Base-by-base conservation (phyloP, 2,329 filamentous ascomycete species). In the Trichoderma harzianum region DNA sequence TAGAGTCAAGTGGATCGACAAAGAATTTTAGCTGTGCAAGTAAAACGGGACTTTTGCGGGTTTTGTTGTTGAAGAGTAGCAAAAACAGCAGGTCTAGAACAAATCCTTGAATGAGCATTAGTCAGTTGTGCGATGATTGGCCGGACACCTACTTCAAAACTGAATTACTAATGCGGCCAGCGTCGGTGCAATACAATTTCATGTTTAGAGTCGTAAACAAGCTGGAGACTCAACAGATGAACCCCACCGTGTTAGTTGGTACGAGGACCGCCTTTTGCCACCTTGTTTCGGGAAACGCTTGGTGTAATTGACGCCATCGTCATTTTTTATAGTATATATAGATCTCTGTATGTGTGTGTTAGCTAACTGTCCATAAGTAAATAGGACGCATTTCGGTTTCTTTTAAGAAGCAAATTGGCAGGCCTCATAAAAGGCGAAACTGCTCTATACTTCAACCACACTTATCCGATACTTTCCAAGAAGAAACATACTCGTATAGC, bases 31-130 rank as follows among this genome's bases (percentile, higher is more conserved):
- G 47, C 18, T 53, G 47, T 24, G 21, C 11, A 53, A 53, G 47
- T 51, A 24, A 14, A 53, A 12, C 47, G n/a, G n/a, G 47, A 53
- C n/a, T 24, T 53, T 24, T 53, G 47, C 11, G 21, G 47, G 11
- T 53, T 51, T 21, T 53, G 11, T 0, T 24, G 47, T 24, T 53
- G n/a, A 14, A 7, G 57, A 28, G 7, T 26, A 43, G 7, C 36
- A 14, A 64, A 64, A 64, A 47, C 61, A 64, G 61, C 61, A 47
- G 61, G 61, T 64, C 61, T 64, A 64, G 61, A 64, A 64, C 61
- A 18, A 64, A 43, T 43, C 39, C 16, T 43, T 43, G 39, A 43
- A 43, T 43, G 26, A 30, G 18, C 61, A 64, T 64, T 64, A 64
- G 61, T 64, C 61, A 64, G 26, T 47, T 64, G 7, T n/a, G 6